A percentile compares a stretch with the other conserved stretches of the same genome.
These are phyloP conservation scores for Diaporthe vexans DNA, from an alignment of 2,329 filamentous ascomycete genomes.

Conservation along the genomic window DNA sequence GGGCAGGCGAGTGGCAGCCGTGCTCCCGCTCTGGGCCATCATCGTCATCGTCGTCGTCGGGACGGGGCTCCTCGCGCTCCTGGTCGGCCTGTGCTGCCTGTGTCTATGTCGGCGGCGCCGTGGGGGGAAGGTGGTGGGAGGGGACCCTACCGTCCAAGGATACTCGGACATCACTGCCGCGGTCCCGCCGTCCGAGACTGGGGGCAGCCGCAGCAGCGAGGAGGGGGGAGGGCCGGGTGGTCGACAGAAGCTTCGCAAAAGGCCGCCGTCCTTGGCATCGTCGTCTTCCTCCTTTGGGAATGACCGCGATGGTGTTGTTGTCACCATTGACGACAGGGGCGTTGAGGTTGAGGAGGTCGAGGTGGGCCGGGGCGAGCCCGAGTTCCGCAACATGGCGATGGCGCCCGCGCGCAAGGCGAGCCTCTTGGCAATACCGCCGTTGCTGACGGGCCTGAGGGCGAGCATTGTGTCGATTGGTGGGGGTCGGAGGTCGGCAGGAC, in stretches of 20 bases:
- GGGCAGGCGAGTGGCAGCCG: conserved; percentile 4
- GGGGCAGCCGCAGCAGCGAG: conserved; percentile 28
- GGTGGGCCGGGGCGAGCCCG: conserved; percentile 36
- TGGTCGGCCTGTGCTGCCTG: conserved; percentile 56
- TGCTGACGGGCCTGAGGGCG: conserved; percentile 40
- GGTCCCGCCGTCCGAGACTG: conserved; percentile 4
- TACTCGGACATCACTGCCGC: background rate
- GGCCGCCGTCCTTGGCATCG: background rate
- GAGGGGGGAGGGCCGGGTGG: conserved; percentile 11
- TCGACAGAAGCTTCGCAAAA: conserved; percentile 34
- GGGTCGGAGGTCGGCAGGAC: background rate
- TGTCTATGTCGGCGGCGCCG: conserved; percentile 43
- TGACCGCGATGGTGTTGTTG: background rate
- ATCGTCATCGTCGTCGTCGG: conserved; percentile 63
- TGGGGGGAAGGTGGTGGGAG: background rate
- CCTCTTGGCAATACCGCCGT: conserved; percentile 45
- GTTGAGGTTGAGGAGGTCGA: conserved; percentile 15
- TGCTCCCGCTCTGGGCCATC: conserved; percentile 52
- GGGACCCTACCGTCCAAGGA: conserved; percentile 1
- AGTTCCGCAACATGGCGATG: conserved; percentile 42
- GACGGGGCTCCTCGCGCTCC: conserved; percentile 61
- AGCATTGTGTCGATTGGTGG: conserved; percentile 31
- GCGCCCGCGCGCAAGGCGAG: conserved; percentile 32
- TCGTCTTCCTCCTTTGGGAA: background rate
- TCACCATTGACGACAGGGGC: background rate